Percentiles rank a stretch among this genome's conserved stretches.
These are phyloP conservation scores for Mrakia gelida DNA, from an alignment of 768 basidiomycete genomes.

Conservation along the genomic window DNA sequence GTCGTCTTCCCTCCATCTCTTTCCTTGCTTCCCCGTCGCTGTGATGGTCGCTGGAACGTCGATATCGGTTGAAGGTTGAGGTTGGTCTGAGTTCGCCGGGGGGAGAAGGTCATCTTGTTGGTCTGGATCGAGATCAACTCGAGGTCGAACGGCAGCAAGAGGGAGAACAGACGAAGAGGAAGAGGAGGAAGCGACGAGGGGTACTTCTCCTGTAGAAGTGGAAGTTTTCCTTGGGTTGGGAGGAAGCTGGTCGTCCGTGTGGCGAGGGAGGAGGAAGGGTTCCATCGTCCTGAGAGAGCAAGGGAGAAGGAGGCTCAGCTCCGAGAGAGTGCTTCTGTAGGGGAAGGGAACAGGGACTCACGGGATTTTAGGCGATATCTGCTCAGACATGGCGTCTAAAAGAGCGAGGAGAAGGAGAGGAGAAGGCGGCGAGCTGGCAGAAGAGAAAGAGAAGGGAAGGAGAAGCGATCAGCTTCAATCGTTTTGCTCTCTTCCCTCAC, in stretches of 20 bases:
- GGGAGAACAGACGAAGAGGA: neutral
- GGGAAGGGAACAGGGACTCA: neutral
- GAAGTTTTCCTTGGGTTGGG: neutral
- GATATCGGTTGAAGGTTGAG: neutral
- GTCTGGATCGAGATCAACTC: neutral
- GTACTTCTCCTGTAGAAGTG: neutral
- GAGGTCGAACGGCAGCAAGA: neutral
- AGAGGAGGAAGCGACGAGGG: neutral
- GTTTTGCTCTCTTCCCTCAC: too few relatives aligned
- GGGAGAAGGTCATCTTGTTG: neutral
- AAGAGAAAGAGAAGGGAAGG: constrained; percentile 34
- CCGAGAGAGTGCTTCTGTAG: neutral
- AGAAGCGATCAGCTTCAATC: too few relatives aligned
- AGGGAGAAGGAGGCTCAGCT: neutral
- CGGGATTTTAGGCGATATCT: neutral
- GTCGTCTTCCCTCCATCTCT: constrained; percentile 11
- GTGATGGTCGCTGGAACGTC: neutral
- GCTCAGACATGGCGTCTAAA: neutral
- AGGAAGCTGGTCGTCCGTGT: neutral
- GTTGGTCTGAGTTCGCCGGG: neutral
- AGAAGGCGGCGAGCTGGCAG: neutral
- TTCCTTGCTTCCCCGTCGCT: neutral
- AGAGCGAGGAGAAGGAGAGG: neutral
- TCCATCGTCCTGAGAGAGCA: neutral
- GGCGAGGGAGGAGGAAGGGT: constrained; percentile 9